Base-by-base conservation (phyloP, 352 stramenopile genomes). In the Globisporangium apiculatum region DNA sequence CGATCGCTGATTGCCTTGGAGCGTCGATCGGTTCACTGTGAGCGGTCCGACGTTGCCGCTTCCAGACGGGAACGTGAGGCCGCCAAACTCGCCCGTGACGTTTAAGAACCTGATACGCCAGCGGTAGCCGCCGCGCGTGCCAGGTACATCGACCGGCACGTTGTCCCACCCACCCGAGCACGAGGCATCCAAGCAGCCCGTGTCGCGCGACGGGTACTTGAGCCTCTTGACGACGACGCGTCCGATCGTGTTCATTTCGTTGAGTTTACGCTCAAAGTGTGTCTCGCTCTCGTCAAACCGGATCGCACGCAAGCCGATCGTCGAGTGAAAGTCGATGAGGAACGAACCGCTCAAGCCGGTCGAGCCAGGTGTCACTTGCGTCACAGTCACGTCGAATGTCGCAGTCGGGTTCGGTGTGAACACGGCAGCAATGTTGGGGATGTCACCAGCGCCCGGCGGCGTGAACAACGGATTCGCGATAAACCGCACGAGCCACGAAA, bases 231-330 rank as follows among this genome's bases (percentile, higher is more conserved):
- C 91, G 17, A 86, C 86, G 0, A 99, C 91, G 41, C 73, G 68
- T 10, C 91, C 91, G 31, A 98, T 89, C 0, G 89, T 98, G 54
- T 88, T 92, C 80, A 99, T 96, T 72, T 98, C 95, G 57, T 98
- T 89, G 15, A 99, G 79, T 57, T 98, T 98, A 9, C 75, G 76
- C 62, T 89, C 67, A 51, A 99, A 76, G 6, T 89, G 69, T 11
- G 87, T 65, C 0, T 86, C 73, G 15, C 72, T 75, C 69, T 98
- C 95, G 58, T 98, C 76, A 60, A 97, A 98, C 0, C 53, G 61
- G 48, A 98, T 79, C 46, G 79, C 56, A 12, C 88, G 75, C 36
- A 77, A 67, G 1, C 88, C 88, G 53, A 77, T 68, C 8, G 89
- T 86, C 47, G 84, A 89, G 15, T 85, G 75, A 62, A 97, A 98